Evolutionary conservation across 345 rosid genomes (phyloP).

Genomic region (Hibiscus syriacus): DNA sequence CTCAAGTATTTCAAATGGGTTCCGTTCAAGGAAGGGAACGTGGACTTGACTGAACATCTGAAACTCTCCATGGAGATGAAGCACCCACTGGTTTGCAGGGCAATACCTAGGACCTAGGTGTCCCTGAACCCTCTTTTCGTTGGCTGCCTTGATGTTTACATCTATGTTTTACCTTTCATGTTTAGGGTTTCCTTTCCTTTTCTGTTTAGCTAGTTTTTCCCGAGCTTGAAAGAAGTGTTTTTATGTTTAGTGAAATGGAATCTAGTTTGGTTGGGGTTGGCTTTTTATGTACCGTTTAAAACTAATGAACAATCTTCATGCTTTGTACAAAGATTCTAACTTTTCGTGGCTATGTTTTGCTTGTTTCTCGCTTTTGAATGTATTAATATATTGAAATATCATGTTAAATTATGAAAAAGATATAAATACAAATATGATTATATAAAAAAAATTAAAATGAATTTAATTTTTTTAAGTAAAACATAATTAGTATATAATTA

Average conservation of each 20-base stretch:
- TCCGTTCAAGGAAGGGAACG: conserved; percentile 15
- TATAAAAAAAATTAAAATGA: too few relatives aligned
- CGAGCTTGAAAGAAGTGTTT: not conserved
- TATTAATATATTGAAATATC: too few relatives aligned
- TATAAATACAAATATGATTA: too few relatives aligned
- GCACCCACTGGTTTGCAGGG: conserved; percentile 44
- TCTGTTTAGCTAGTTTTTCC: not conserved
- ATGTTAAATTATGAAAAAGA: too few relatives aligned
- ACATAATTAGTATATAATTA: too few relatives aligned
- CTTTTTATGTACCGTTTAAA: not conserved
- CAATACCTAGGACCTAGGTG: conserved; percentile 41
- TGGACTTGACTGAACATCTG: conserved; percentile 40
- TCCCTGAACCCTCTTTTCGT: not conserved
- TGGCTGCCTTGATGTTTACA: not conserved
- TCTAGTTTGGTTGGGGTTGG: not conserved
- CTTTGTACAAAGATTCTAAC: not conserved
- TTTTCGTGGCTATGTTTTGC: not conserved
- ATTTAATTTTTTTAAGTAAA: too few relatives aligned
- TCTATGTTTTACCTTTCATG: not conserved
- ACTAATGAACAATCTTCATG: not conserved
- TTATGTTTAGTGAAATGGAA: not conserved
- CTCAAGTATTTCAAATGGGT: conserved; percentile 44
- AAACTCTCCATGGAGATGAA: conserved; percentile 67
- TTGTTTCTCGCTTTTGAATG: too few relatives aligned
- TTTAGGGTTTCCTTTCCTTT: not conserved